These are phyloP conservation scores for Trifolium dubium DNA, from an alignment of 306 rosid genomes.

Conservation along the genomic window DNA sequence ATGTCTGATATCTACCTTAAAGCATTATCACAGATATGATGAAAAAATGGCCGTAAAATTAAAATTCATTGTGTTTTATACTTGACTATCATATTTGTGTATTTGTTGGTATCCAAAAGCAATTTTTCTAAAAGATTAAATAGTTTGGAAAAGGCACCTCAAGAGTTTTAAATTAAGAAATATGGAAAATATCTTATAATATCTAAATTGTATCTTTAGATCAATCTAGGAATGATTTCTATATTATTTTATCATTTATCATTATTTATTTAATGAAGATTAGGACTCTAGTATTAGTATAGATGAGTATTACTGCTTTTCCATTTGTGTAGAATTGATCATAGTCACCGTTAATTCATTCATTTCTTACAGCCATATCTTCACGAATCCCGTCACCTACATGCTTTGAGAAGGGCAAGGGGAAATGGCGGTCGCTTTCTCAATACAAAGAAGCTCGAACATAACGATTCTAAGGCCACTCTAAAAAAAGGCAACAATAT, in stretches of 20 bases:
- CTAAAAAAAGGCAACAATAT: constrained; percentile 39
- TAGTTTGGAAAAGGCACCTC: background rate
- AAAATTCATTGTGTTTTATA: background rate
- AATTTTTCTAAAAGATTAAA: background rate
- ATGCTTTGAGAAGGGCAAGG: constrained; percentile 90
- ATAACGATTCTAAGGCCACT: constrained; percentile 35
- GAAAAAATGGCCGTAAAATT: background rate
- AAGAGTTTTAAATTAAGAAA: background rate
- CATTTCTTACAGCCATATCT: constrained; percentile 76
- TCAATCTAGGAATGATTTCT: background rate
- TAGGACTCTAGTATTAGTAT: background rate
- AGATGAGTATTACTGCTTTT: background rate
- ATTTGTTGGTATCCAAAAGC: background rate
- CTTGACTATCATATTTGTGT: background rate
- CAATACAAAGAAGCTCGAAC: constrained; percentile 67
- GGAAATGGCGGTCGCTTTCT: constrained; percentile 92
- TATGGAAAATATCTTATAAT: background rate
- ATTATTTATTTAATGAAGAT: background rate
- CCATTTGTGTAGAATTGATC: constrained; percentile 24
- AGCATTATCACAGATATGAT: background rate
- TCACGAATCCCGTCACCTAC: constrained; percentile 85
- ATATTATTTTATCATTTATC: background rate
- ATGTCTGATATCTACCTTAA: constrained; percentile 24
- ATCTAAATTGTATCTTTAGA: background rate
- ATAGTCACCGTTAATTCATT: constrained; percentile 21